These are phyloP conservation scores for Microdochium trichocladiopsis DNA, from an alignment of 2,329 filamentous ascomycete species.

Conservation along the genomic window DNA sequence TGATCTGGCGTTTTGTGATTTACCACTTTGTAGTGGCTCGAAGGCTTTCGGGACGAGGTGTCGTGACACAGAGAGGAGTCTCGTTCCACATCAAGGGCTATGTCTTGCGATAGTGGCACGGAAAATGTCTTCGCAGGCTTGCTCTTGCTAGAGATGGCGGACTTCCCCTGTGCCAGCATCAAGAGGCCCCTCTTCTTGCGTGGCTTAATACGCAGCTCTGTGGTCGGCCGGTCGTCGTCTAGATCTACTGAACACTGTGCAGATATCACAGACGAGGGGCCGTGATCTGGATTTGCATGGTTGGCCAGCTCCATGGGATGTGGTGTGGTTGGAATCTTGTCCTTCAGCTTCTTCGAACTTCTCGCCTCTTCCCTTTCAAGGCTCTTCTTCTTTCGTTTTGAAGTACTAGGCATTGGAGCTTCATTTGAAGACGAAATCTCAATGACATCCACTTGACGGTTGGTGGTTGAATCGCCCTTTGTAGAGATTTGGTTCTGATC, in stretches of 20 bases:
- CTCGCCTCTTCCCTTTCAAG: not conserved
- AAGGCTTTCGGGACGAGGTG: too few relatives aligned
- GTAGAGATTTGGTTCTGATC: not conserved
- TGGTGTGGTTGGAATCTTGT: not conserved
- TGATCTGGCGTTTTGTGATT: too few relatives aligned
- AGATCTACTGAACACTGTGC: not conserved
- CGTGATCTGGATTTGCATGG: not conserved
- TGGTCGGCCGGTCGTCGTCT: slow-evolving; percentile 21
- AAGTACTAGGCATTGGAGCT: not conserved
- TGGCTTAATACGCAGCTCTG: slow-evolving; percentile 38
- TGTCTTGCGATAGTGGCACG: too few relatives aligned
- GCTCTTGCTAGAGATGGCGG: slow-evolving; percentile 1
- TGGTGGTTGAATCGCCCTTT: not conserved
- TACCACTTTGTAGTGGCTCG: too few relatives aligned
- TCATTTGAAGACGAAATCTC: not conserved
- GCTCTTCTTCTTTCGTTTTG: not conserved
- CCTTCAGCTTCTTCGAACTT: not conserved
- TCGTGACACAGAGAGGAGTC: too few relatives aligned
- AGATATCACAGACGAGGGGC: too few relatives aligned
- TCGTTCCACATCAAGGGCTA: too few relatives aligned
- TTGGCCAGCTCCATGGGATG: not conserved
- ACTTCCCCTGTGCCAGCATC: slow-evolving; percentile 31
- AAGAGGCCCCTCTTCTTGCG: slow-evolving; percentile 40
- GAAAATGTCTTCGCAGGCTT: not conserved
- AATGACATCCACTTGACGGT: not conserved